These are phyloP conservation scores for Nakataea oryzae DNA, from an alignment of 2,329 filamentous ascomycete genomes.

Conservation along the genomic window DNA sequence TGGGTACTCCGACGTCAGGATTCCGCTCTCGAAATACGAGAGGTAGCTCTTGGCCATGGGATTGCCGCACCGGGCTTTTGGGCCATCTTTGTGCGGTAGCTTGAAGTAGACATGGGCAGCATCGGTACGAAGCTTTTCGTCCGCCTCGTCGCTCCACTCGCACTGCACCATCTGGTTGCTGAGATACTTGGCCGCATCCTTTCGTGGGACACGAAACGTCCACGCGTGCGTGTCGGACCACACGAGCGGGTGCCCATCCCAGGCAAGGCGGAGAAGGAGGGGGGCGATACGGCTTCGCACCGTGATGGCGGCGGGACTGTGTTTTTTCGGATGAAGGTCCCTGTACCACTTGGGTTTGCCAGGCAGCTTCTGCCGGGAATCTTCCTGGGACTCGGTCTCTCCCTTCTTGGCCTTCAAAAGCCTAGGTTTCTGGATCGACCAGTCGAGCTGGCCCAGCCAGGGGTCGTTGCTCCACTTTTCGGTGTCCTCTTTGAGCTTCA, in stretches of 20 bases:
- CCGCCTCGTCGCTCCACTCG: conserved; percentile 67
- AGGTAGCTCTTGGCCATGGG: conserved; percentile 89
- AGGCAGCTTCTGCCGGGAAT: conserved; percentile 79
- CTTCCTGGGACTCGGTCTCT: conserved; percentile 65
- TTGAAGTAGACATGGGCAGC: conserved; percentile 67
- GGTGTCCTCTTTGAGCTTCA: conserved; percentile 60
- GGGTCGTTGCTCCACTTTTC: conserved; percentile 69
- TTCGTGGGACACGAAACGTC: conserved; percentile 69
- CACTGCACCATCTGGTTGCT: conserved; percentile 64
- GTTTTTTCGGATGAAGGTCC: conserved; percentile 65
- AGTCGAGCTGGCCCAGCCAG: conserved; percentile 90
- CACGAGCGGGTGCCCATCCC: conserved; percentile 80
- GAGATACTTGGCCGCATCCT: conserved; percentile 53
- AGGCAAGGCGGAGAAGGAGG: conserved; percentile 69
- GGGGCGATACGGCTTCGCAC: conserved; percentile 85
- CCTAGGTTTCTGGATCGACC: conserved; percentile 84
- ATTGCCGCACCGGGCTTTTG: conserved; percentile 69
- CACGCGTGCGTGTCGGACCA: conserved; percentile 94
- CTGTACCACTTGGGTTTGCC: conserved; percentile 97
- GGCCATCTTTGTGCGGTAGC: conserved; percentile 91
- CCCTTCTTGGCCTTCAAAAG: conserved; percentile 85
- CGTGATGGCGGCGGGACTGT: conserved; percentile 62
- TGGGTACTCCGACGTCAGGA: conserved; percentile 72
- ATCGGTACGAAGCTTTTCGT: conserved; percentile 57
- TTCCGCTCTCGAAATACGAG: conserved; percentile 82